Conservation (phyloP, 441 rosid genomes). For the Pelargonium fulgidum region DNA sequence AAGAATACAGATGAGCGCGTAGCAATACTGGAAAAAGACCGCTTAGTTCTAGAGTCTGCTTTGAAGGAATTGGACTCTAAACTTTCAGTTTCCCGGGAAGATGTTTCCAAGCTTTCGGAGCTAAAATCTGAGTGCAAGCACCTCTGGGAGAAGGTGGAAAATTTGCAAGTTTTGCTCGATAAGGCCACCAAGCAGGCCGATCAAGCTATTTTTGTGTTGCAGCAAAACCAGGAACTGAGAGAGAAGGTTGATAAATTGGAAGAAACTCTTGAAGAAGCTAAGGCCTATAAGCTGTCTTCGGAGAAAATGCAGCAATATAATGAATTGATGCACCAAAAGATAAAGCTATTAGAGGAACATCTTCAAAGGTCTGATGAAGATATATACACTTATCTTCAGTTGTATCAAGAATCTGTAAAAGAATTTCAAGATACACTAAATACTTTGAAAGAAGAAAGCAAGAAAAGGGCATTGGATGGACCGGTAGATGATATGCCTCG, state of each 20-base stretch:
- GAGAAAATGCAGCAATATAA: conserved; percentile 70
- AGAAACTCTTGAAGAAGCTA: conserved; percentile 71
- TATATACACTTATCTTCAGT: conserved; percentile 57
- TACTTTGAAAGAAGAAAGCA: conserved; percentile 74
- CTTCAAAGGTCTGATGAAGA: conserved; percentile 84
- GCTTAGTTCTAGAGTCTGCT: conserved; percentile 50
- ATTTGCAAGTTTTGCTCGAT: conserved; percentile 54
- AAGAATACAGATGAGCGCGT: conserved; percentile 62
- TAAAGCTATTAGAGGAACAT: conserved; percentile 71
- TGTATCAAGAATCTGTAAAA: conserved; percentile 76
- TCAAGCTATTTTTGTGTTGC: conserved; percentile 65
- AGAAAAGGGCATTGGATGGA: conserved; percentile 47
- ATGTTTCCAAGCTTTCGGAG: conserved; percentile 52
- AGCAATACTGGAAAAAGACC: conserved; percentile 55
- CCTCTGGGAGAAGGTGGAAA: conserved; percentile 65
- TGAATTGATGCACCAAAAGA: conserved; percentile 79
- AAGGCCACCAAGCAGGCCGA: conserved; percentile 81
- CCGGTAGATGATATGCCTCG: conserved; percentile 75
- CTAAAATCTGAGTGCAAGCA: conserved; percentile 67
- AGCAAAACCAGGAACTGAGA: conserved; percentile 77
- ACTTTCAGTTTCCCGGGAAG: conserved; percentile 57
- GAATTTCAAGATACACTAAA: conserved; percentile 83
- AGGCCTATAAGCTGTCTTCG: conserved; percentile 59
- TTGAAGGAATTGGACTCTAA: conserved; percentile 68
- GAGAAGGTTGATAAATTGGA: conserved; percentile 80